Base-by-base conservation (phyloP, 2,329 filamentous ascomycete species). In the Penicillium sp. region DNA sequence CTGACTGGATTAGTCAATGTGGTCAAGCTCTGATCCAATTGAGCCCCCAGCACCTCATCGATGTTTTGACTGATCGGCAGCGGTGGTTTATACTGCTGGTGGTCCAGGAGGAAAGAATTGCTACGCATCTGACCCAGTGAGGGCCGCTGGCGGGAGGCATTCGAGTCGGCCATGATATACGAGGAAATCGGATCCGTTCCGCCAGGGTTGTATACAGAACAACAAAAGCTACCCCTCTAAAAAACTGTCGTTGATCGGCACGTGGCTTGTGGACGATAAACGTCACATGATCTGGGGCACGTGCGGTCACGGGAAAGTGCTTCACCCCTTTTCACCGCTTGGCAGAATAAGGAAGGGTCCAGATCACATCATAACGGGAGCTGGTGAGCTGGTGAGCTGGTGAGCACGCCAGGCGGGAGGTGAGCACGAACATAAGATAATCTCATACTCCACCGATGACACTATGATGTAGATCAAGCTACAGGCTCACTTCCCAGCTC, bases 51-150 rank as follows among this genome's bases (percentile, higher is more conserved):
- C 15, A 73, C 62, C 52, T 71, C 67, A 27, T 61, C 61, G 46
- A 72, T 68, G 37, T 56, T 72, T 49, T 66, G 66, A 45, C 50
- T 66, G 42, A 67, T 56, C 23, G 68, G 60, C 42, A 58, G 56
- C 28, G 66, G 62, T 6, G 71, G 69, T 46, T 72, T 74, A 56
- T 77, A 77, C 50, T 77, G 74, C 54, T 76, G 72, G 51, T 77
- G 74, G 52, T 76, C 74, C 37, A 74, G 70, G 32, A 77, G 70
- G 60, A 74, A 73, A 24, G 73, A 75, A 46, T 66, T 69, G 54
- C 72, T 69, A 44, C 66, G 65, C 52, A 76, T 70, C 53, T 73
- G 72, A 40, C 70, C 72, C 44, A 76, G 65, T 27, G 70, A 68
- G 8, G 73, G 74, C 44, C 72, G 70, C 43, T 66, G 65, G 52